Base-by-base conservation (phyloP, 495 filamentous ascomycete genomes). In the Annulohypoxylon maeteangense region DNA sequence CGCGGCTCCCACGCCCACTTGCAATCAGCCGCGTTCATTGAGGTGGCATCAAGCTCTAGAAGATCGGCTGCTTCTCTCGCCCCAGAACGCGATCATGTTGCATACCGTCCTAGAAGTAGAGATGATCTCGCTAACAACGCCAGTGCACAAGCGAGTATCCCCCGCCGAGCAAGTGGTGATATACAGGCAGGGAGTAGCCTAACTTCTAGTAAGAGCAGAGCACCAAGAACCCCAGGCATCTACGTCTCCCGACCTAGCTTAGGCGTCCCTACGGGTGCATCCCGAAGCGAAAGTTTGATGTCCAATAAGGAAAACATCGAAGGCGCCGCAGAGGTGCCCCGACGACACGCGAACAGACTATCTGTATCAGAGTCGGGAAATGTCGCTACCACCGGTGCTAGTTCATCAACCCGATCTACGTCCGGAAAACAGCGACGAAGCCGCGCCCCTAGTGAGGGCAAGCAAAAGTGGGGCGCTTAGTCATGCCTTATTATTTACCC, bases 71-170 rank as follows among this genome's bases (percentile, higher is more conserved):
- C 79, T 16, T 76, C 76, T 12, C 60, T 81, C 1, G 67, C 78
- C 7, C 77, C 83, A 40, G 83, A 84, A 14, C 79, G 83, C 1
- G 82, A 83, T 6, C 64, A 76, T 3, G 59, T 57, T 7, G 20
- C 79, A 8, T 84, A 81, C 54, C 81, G 84, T 0, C 83, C 85
- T 1, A 76, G 81, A 14, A 86, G 84, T 66, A 79, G 81, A 48
- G 84, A 87, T 10, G 80, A 79, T 27, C 71, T 44, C 18, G 67
- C 78, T 6, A 47, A 18, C 32, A 44, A 18, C 16, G 6, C 40
- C 7, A 72, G 74, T 31, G 75, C 76, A 16, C 77, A 76, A 18
- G 60, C 75, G 16, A 83, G 80, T 6, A 67, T 68, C 27, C 79
- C 83, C 22, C 83, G 83, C n/a, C 76, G 81, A 11, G 75, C 79